Evolutionary conservation across 306 rosid genomes (phyloP).

Genomic region (Morella rubra): DNA sequence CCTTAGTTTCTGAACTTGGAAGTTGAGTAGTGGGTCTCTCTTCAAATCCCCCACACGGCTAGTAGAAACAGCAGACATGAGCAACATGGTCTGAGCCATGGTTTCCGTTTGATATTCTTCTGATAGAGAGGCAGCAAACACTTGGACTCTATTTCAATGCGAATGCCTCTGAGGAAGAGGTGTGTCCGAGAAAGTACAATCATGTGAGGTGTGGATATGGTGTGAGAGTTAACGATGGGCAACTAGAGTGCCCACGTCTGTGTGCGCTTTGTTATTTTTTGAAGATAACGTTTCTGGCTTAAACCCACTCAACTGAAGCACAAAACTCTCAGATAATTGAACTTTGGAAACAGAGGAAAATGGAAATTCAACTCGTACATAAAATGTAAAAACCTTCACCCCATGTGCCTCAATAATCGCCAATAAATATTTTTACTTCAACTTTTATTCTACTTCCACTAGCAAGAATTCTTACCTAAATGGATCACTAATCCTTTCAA

Average conservation of each 20-base stretch:
- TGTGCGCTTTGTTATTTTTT: conserved; percentile 28
- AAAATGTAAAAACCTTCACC: background rate
- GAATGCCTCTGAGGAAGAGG: conserved; percentile 1
- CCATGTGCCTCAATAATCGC: background rate
- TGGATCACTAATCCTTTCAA: no score
- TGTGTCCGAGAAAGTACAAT: conserved; percentile 20
- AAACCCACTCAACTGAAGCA: background rate
- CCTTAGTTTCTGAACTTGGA: conserved; percentile 55
- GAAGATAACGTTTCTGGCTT: conserved; percentile 40
- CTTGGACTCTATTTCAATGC: background rate
- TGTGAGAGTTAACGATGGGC: conserved; percentile 48
- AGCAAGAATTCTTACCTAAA: no score
- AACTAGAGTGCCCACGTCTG: conserved; percentile 71
- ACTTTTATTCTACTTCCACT: no score
- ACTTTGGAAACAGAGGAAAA: background rate
- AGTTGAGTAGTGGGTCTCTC: conserved; percentile 54
- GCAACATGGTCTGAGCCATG: conserved; percentile 92
- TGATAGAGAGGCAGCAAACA: background rate
- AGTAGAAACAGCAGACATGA: conserved; percentile 63
- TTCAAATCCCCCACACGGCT: conserved; percentile 51
- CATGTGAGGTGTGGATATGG: conserved; percentile 62
- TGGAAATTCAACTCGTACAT: background rate
- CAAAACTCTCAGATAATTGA: background rate
- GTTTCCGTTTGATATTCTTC: background rate
- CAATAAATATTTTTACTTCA: no score